Evolutionary conservation across 2,329 filamentous ascomycete species (phyloP).

Genomic region (Colletotrichum eremochloae): DNA sequence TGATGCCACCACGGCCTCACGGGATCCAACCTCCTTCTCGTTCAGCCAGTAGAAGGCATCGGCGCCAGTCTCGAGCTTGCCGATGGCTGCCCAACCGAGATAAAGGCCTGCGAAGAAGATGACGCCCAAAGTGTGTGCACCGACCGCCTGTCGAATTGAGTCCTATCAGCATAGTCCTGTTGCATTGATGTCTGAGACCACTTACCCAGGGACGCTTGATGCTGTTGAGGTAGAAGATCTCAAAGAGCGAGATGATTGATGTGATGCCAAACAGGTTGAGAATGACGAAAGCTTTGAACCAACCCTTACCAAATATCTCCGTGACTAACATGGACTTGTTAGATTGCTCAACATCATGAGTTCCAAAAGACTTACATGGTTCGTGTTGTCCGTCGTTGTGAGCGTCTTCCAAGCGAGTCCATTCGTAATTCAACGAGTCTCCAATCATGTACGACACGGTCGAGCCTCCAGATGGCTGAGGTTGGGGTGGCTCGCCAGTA

Average conservation of each 20-base stretch:
- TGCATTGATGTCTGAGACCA: background rate
- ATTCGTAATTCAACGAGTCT: constrained; percentile 37
- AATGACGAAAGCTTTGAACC: constrained; percentile 61
- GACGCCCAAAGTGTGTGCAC: constrained; percentile 58
- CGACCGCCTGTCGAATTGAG: constrained; percentile 55
- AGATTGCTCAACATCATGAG: background rate
- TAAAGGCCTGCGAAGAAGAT: constrained; percentile 59
- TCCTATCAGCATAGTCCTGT: constrained; percentile 38
- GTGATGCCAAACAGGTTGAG: constrained; percentile 61
- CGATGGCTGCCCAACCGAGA: constrained; percentile 63
- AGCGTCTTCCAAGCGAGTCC: constrained; percentile 43
- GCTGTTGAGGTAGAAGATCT: constrained; percentile 65
- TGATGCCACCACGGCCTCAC: constrained; percentile 60
- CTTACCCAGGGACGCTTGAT: constrained; percentile 65
- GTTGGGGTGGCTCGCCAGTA: constrained; percentile 23
- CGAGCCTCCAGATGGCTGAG: constrained; percentile 37
- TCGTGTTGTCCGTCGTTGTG: constrained; percentile 21
- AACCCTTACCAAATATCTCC: constrained; percentile 62
- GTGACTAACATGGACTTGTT: constrained; percentile 53
- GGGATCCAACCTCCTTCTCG: constrained; percentile 56
- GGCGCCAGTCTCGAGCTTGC: constrained; percentile 60
- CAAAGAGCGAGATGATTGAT: constrained; percentile 58
- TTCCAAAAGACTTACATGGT: constrained; percentile 38
- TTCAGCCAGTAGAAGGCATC: constrained; percentile 67
- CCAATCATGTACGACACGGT: constrained; percentile 12